Evolutionary conservation across 176 grass and related monocot species (phyloP).

Genomic region (Calamus simplicifolius): DNA sequence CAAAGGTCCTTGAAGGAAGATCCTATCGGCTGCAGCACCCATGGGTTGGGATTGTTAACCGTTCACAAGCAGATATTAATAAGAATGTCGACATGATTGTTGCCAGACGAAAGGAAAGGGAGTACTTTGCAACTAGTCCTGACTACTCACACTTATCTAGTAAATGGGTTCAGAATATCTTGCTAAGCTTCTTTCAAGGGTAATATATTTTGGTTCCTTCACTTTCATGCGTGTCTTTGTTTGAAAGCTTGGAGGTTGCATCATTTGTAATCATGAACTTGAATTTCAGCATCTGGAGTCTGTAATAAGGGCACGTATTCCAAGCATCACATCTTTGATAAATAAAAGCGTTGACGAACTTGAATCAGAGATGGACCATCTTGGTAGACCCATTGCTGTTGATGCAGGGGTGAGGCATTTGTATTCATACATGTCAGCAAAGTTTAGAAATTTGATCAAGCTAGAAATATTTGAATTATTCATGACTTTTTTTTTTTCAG

Average conservation of each 20-base stretch:
- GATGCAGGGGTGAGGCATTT: slow-evolving; percentile 8
- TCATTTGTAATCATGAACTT: neutral
- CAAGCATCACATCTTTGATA: slow-evolving; percentile 58
- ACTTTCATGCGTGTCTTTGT: neutral
- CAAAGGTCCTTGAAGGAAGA: slow-evolving; percentile 84
- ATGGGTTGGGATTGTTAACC: slow-evolving; percentile 91
- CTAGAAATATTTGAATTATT: neutral
- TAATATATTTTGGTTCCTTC: slow-evolving; percentile 17
- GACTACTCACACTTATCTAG: slow-evolving; percentile 77
- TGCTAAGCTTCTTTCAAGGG: slow-evolving; percentile 78
- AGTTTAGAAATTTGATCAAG: no score
- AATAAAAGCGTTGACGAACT: slow-evolving; percentile 4
- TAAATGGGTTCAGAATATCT: slow-evolving; percentile 96
- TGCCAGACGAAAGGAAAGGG: slow-evolving; percentile 66
- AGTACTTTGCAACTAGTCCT: slow-evolving; percentile 71
- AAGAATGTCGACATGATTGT: slow-evolving; percentile 79
- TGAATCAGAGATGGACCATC: slow-evolving; percentile 1
- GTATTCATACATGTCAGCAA: neutral
- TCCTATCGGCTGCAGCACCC: slow-evolving; percentile 68
- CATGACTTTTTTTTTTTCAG: slow-evolving; percentile 31
- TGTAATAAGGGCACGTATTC: slow-evolving; percentile 5
- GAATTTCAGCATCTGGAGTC: slow-evolving; percentile 7
- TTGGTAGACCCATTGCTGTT: slow-evolving; percentile 8
- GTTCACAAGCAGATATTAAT: slow-evolving; percentile 88
- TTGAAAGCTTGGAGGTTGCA: no score